Evolutionary conservation across 306 rosid species (phyloP).

Genomic region (Hippophae rhamnoides): DNA sequence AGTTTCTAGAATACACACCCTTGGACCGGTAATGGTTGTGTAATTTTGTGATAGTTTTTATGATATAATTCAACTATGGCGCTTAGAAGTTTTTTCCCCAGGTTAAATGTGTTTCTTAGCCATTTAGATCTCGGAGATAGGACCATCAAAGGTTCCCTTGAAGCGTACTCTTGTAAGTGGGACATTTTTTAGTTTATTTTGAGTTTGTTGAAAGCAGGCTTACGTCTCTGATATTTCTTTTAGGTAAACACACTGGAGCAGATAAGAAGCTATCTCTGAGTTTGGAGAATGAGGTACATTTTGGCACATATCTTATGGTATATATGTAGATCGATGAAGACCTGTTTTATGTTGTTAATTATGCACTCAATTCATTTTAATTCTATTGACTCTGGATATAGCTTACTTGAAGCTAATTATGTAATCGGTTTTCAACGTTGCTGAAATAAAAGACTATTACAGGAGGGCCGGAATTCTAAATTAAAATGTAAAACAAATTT

Average conservation of each 20-base stretch:
- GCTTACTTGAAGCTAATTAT: too few relatives aligned
- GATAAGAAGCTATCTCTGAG: constrained; percentile 89
- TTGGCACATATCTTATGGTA: not conserved
- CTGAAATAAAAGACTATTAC: too few relatives aligned
- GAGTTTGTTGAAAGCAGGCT: constrained; percentile 12
- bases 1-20: constrained; percentile 76
- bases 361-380: too few relatives aligned
- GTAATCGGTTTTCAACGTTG: too few relatives aligned
- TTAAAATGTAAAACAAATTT: too few relatives aligned
- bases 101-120: constrained; percentile 62
- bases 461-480: too few relatives aligned
- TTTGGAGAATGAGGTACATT: constrained; percentile 79
- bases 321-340: not conserved
- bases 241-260: constrained; percentile 88
- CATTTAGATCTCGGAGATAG: constrained; percentile 84
- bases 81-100: constrained; percentile 14
- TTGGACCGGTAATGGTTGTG: constrained; percentile 55
- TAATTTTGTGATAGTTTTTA: not conserved
- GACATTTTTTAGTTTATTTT: not conserved
- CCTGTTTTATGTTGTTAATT: too few relatives aligned
- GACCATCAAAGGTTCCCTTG: constrained; percentile 76
- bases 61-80: not conserved
- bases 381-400: too few relatives aligned
- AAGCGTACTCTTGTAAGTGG: constrained; percentile 91
- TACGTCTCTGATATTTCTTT: constrained; percentile 6